Percentiles rank a stretch among this genome's conserved stretches.
Conservation (phyloP, 2,329 filamentous ascomycete species). For the Dryadomyces sulphureus region DNA sequence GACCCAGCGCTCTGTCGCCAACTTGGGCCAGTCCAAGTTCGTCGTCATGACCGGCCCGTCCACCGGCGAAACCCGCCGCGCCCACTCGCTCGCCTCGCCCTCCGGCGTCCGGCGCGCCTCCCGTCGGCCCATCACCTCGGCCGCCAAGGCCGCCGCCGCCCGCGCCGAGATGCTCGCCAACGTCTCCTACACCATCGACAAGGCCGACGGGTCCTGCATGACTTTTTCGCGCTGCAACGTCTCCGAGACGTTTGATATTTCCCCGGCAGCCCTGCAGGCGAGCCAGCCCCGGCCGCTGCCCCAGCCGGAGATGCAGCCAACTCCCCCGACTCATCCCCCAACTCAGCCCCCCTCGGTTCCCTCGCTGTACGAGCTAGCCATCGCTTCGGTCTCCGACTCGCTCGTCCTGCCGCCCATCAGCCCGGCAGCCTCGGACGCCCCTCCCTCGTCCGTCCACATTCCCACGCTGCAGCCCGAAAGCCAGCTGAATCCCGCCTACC, state of each 20-base stretch:
- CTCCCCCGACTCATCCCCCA: too few relatives aligned
- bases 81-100: background rate
- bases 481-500: too few relatives aligned
- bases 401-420: background rate
- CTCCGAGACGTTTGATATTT: constrained; percentile 1
- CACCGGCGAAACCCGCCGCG: background rate
- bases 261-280: background rate
- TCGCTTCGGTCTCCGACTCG: too few relatives aligned
- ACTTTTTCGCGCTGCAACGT: background rate
- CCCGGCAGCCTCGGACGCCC: too few relatives aligned
- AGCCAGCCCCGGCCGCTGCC: background rate
- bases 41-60: constrained; percentile 1
- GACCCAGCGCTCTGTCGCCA: background rate
- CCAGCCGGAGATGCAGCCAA: too few relatives aligned
- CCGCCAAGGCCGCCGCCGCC: background rate
- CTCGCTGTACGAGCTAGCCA: too few relatives aligned
- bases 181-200: constrained; percentile 2
- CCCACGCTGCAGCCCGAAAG: background rate
- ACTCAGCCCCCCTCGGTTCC: too few relatives aligned
- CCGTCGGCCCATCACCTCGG: background rate
- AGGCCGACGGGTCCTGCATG: constrained; percentile 1
- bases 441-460: background rate
- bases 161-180: constrained; percentile 2
- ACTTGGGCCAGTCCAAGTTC: constrained; percentile 2
- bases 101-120: too few relatives aligned